These are phyloP conservation scores for Daucus carota DNA, from an alignment of 129 eudicot genomes.

Conservation along the genomic window DNA sequence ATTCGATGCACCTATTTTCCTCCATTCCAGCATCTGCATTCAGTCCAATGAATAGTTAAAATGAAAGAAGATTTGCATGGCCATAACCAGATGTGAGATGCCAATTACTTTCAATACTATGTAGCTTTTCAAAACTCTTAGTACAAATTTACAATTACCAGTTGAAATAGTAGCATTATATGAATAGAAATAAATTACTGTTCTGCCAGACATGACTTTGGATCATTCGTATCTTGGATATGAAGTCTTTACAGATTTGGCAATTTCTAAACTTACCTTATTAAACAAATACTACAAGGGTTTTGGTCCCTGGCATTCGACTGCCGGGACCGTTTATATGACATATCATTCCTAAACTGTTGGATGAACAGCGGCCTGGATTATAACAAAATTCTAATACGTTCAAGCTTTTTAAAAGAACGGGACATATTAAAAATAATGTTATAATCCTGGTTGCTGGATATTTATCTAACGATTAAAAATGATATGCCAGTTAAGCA, in stretches of 20 bases:
- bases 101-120: neutral
- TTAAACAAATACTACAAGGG: neutral
- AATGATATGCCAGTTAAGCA: no score
- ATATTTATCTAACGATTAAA: no score
- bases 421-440: no score
- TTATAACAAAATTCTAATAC: no score
- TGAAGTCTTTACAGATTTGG: neutral
- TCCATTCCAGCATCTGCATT: conserved; percentile 5
- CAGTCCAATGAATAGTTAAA: neutral
- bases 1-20: neutral
- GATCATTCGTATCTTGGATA: neutral
- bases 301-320: no score
- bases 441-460: no score
- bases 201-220: neutral
- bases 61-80: neutral
- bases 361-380: no score
- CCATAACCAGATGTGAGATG: neutral
- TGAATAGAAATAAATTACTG: no score
- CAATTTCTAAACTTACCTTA: neutral
- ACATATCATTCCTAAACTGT: no score
- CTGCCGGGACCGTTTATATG: no score
- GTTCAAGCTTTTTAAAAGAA: no score
- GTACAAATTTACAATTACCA: neutral
- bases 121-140: neutral
- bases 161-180: neutral